Conservation (phyloP, 2,329 filamentous ascomycete genomes). For the Pseudocercospora musae region DNA sequence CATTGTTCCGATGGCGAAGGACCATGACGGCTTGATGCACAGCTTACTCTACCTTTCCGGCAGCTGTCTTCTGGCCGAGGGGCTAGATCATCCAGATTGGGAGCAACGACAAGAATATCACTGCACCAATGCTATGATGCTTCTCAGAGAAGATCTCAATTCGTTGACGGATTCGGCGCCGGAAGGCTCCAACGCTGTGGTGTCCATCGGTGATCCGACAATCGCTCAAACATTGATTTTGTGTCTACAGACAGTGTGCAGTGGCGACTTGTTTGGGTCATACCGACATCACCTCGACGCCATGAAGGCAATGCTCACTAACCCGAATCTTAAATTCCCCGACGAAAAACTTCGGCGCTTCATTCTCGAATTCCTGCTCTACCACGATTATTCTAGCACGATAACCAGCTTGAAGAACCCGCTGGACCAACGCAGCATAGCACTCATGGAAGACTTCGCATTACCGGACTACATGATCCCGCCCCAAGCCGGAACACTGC, state of each 20-base stretch:
- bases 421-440: conserved; percentile 42
- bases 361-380: conserved; percentile 76
- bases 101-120: conserved; percentile 56
- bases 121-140: conserved; percentile 42
- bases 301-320: conserved; percentile 68
- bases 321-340: conserved; percentile 40
- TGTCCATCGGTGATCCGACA: conserved; percentile 46
- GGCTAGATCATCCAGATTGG: conserved; percentile 35
- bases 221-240: conserved; percentile 60
- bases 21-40: conserved; percentile 82
- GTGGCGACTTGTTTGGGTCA: conserved; percentile 56
- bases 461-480: conserved; percentile 55
- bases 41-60: conserved; percentile 80
- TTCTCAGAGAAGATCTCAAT: conserved; percentile 24
- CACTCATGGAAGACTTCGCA: conserved; percentile 53
- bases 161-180: neutral
- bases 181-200: conserved; percentile 34
- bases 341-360: conserved; percentile 70
- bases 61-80: conserved; percentile 62
- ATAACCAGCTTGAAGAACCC: conserved; percentile 52
- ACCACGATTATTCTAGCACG: conserved; percentile 64
- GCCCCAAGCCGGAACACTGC: conserved; percentile 57
- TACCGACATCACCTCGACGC: conserved; percentile 65
- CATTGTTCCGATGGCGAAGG: conserved; percentile 74
- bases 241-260: conserved; percentile 59